A percentile compares a stretch with the other conserved stretches of the same genome.
phyloP scores from a whole-genome alignment of 2,329 filamentous ascomycete species.

The Botrytis squamosa region DNA sequence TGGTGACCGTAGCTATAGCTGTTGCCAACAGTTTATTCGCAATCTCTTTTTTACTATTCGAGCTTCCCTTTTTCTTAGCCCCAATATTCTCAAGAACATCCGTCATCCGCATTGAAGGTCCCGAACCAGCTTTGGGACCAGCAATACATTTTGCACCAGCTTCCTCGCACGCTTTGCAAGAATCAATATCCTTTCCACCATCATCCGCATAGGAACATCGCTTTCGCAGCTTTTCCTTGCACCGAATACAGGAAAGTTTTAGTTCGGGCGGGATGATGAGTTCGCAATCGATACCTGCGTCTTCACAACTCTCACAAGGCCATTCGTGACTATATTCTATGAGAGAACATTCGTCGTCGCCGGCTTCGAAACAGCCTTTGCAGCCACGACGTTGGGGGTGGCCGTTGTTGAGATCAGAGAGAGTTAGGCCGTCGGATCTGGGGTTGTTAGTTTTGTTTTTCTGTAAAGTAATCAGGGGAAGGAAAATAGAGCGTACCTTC shows the following conservation, averaged over 20 bases:
- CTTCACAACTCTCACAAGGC: conserved; percentile 34
- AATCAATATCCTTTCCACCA: conserved; percentile 26
- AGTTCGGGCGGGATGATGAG: conserved; percentile 29
- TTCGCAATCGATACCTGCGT: conserved; percentile 26
- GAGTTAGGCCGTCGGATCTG: conserved; percentile 31
- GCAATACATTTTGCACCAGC: conserved; percentile 28
- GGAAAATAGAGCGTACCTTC: background rate
- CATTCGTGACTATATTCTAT: conserved; percentile 29
- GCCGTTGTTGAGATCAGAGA: conserved; percentile 26
- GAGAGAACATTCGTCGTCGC: conserved; percentile 33
- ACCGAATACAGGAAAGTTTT: conserved; percentile 30
- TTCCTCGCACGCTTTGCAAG: conserved; percentile 30
- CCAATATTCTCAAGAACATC: background rate
- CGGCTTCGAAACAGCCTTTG: conserved; percentile 32
- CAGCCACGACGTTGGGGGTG: conserved; percentile 35
- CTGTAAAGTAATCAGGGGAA: background rate
- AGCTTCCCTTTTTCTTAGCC: background rate
- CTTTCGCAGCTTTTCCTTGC: conserved; percentile 26
- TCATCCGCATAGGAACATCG: conserved; percentile 29
- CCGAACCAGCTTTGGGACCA: conserved; percentile 18
- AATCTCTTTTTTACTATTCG: background rate
- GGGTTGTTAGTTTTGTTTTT: conserved; percentile 8
- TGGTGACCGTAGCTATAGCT: background rate
- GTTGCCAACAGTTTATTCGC: background rate
- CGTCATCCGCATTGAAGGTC: background rate